Base-by-base conservation (phyloP, 306 rosid species). In the Cucurbita moschata region DNA sequence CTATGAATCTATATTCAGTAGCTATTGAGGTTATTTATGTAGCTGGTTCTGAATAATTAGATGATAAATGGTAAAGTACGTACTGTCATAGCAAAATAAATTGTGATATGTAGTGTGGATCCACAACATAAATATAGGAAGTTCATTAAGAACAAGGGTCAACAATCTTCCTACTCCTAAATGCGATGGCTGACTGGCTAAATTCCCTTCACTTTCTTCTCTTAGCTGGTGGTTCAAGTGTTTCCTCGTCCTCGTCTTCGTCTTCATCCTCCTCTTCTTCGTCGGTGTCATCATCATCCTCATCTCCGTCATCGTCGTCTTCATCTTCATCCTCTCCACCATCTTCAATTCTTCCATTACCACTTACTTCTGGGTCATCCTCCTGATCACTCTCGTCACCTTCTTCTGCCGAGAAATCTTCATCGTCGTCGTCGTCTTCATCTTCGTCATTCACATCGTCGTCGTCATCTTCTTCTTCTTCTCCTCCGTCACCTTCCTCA, bases 211-310 rank as follows among this genome's bases (percentile, higher is more conserved):
- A 92, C 88, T 92, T 92, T 86, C 85, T 85, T 89, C 82, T 92
- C 79, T 92, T 92, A 1, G 86, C 61, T 18, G 96, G 96, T 74
- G 96, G 96, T 76, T 88, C 90, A 2, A 81, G 86, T 78, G 79
- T 72, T 77, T 84, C 90, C 10, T 82, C 96, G 0, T 87, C 96
- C 0, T 87, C 88, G 0, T 86, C 91, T 0, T 86, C 91, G 0
- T 88, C 96, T 0, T 77, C 90, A 0, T 83, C 85, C 0, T 78
- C 91, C 0, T 81, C 91, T 0, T 56, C 90, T 0, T 67, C 88
- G 0, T 60, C 89, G 0, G 76, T 89, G 0, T 74, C 85, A 0
- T 75, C 92, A 0, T 81, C 88, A 0, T 80, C 93, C 0, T 75
- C 90, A 0, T 87, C 96, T 0, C 84, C 93, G 0, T 83, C 90